A percentile compares a stretch with the other conserved stretches of the same genome.
These are phyloP conservation scores for Sideroxylon spinosum DNA, from an alignment of 179 eudicot genomes.

Conservation along the genomic window DNA sequence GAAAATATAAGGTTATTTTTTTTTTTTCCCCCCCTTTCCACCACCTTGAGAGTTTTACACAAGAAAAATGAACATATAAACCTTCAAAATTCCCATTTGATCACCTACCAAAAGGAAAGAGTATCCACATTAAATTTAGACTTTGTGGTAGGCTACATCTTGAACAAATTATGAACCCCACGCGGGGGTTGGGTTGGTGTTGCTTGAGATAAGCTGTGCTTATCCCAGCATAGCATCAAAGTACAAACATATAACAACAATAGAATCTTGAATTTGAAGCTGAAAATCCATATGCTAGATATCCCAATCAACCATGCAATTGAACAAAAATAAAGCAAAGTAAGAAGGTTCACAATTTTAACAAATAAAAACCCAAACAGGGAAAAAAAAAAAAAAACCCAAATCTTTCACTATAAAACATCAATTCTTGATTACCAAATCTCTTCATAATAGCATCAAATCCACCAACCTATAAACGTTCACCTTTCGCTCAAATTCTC, in stretches of 20 bases:
- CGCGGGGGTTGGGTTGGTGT: neutral
- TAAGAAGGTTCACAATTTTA: no score
- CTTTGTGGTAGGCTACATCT: neutral
- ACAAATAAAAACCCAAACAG: no score
- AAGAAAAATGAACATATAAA: neutral
- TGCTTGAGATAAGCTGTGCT: no score
- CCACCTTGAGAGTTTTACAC: neutral
- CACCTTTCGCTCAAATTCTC: no score
- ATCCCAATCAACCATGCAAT: no score
- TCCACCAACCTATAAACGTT: no score
- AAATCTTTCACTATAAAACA: no score
- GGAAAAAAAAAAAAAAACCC: no score
- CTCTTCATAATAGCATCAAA: no score
- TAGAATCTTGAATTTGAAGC: neutral
- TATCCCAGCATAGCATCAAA: neutral
- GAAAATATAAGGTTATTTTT: slow-evolving; percentile 2
- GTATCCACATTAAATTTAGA: neutral
- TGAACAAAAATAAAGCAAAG: no score
- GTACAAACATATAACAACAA: neutral
- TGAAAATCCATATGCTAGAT: no score
- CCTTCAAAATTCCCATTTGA: neutral
- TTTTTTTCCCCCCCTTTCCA: neutral
- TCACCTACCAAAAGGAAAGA: neutral
- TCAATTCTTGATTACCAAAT: no score
- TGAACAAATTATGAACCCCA: neutral